Base-by-base conservation (phyloP, 148 eudicot genomes). In the Rhododendron simsii region DNA sequence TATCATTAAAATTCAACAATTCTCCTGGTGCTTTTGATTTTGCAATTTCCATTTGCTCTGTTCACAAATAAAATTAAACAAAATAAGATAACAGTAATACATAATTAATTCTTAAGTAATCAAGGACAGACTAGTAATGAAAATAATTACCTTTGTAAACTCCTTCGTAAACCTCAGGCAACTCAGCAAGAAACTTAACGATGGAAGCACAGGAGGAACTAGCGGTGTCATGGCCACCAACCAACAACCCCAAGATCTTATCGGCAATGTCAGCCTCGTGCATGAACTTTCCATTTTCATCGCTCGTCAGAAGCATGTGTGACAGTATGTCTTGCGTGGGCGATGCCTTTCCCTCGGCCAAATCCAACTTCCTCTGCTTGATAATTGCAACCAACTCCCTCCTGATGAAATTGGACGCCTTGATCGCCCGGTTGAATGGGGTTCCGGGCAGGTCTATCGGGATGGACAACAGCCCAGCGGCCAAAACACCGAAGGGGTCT, bases 151-250 rank as follows among this genome's bases (percentile, higher is more conserved):
- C 84, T 44, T 67, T 44, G 13, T 44, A 20, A 18, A 83, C 75
- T 61, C 71, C 84, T 59, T 83, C 21, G 26, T 61, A 83, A 14
- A 83, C 84, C 75, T 83, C 53, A 37, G 84, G 84, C 20, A 59
- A 71, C 84, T 83, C 84, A 21, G 84, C 84, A 2, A 83, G 84
- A 14, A 83, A 63, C 84, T 83, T 83, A 14, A 61, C 71, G n/a
- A 83, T 83, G 50, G 75, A 83, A 65, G 71, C 48, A 8, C 69
- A 67, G 5, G 84, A 14, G 35, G 84, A 83, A 12, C 71, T 83
- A 20, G 71, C 59, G 5, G 84, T 83, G 84, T 83, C 84, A 63
- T 83, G 71, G 75, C 84, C 71, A 59, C 84, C 84, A 39, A 59
- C 1, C 71, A 83, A 21, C 51, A 83, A 63, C 2, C 84, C 84